Evolutionary conservation across 2,329 filamentous ascomycete genomes (phyloP), one percentile per base, ranked within the genome.

Genomic region (Paraconiothyrium brasiliense): DNA sequence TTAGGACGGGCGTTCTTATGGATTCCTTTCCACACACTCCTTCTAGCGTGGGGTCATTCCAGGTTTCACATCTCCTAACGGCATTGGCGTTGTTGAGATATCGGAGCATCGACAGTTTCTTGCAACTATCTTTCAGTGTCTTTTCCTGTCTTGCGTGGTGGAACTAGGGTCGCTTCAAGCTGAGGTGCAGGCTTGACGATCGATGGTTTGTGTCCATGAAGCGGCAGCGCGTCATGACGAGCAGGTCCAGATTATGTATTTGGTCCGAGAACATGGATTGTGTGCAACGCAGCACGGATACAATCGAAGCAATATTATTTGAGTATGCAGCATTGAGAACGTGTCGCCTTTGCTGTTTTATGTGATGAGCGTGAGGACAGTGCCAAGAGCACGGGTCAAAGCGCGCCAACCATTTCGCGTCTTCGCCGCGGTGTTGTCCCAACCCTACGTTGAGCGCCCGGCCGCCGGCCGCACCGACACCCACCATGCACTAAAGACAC

Each of bases 1-100:
- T 54, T 49, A 61, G 61, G 52, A 67, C 64, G 43, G 69, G 66
- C 67, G 67, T 69, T 67, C 62, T 64, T 60, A 65, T 54, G 62
- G 66, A 61, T 62, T 64, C 73, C 72, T 67, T 66, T 64, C 59
- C 64, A 56, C 71, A 65, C 74, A 73, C 72, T 76, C 72, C 60
- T 77, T 77, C 58, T 61, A 60, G 51, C 46, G 44, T 24, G 62
- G 63, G 68, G 63, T 69, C 56, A 60, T 64, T 58, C 22, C 10
- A 64, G 61, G 54, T 46, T 54, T 65, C 59, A 54, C 4, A 55
- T 14, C 57, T 27, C 34, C 30, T 20, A 59, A 58, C 30, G 63
- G 57, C 54, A 60, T 59, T 16, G 65, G 65, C 60, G 65, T 64
- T 66, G 47, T 49, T 41, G 43, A 32, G 24, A 43, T 57, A 44